These are phyloP conservation scores for Lotus japonicus DNA, from an alignment of 306 rosid genomes.

Conservation along the genomic window DNA sequence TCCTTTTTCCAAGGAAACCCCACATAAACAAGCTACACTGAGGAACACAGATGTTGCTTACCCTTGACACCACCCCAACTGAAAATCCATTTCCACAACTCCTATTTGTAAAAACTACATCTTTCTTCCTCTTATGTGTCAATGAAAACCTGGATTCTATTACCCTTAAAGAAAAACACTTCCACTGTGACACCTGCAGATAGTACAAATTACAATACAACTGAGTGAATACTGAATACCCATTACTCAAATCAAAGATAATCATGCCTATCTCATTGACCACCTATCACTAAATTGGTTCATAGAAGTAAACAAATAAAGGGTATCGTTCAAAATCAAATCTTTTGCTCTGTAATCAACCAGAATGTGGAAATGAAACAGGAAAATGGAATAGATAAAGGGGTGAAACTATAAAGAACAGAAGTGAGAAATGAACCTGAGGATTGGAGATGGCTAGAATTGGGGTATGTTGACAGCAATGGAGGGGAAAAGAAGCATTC, in stretches of 20 bases:
- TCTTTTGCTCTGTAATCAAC: background rate
- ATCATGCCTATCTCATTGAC: background rate
- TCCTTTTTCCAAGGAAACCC: slow-evolving; percentile 24
- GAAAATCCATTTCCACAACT: slow-evolving; percentile 22
- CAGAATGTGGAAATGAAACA: background rate
- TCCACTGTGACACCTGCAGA: slow-evolving; percentile 42
- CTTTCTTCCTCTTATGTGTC: background rate
- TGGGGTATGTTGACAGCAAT: slow-evolving; percentile 9
- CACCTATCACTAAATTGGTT: background rate
- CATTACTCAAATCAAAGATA: background rate
- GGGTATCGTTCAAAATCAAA: background rate
- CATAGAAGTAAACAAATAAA: background rate
- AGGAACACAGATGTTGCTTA: slow-evolving; percentile 16
- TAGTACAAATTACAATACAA: background rate
- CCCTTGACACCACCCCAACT: slow-evolving; percentile 20
- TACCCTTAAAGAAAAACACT: slow-evolving; percentile 22
- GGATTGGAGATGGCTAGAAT: slow-evolving; percentile 12
- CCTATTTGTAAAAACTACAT: slow-evolving; percentile 13
- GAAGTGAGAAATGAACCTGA: slow-evolving; percentile 29
- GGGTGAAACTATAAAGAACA: background rate
- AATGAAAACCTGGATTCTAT: slow-evolving; percentile 18
- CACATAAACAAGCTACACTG: slow-evolving; percentile 33
- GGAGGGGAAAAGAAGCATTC: slow-evolving; percentile 32
- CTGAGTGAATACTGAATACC: background rate
- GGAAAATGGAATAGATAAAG: background rate